Conservation (phyloP, 805 yeast species). For the Ogataea ganodermae region DNA sequence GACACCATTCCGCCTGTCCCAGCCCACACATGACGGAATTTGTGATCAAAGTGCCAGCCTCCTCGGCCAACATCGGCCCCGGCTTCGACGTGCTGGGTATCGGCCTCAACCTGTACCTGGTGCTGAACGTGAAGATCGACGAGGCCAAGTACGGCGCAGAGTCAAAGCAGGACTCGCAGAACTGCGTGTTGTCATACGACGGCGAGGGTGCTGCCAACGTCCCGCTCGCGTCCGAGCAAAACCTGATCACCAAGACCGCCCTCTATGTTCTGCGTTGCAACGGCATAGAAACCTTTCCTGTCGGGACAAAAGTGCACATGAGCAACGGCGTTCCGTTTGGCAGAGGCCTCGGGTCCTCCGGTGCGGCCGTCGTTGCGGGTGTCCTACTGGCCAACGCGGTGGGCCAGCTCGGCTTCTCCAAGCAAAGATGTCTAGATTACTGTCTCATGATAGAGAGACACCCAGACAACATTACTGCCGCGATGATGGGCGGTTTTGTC, state of each 20-base stretch:
- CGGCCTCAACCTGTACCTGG: conserved; percentile 75
- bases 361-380: conserved; percentile 98
- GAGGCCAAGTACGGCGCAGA: conserved; percentile 42
- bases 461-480: conserved; percentile 97
- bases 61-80: conserved; percentile 97
- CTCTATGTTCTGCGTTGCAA: conserved; percentile 87
- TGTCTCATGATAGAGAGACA: conserved; percentile 97
- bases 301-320: conserved; percentile 79
- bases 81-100: conserved; percentile 97
- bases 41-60: conserved; percentile 82
- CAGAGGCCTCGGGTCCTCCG: conserved; percentile 95
- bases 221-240: conserved; percentile 74
- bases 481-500: conserved; percentile 98
- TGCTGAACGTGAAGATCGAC: conserved; percentile 69
- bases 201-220: conserved; percentile 81
- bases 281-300: conserved; percentile 73
- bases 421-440: conserved; percentile 86
- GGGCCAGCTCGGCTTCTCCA: conserved; percentile 70
- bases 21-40: conserved; percentile 41
- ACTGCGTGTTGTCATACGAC: conserved; percentile 66
- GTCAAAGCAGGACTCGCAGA: conserved; percentile 62
- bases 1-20: too few species aligned
- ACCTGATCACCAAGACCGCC: conserved; percentile 91
- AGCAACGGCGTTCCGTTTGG: conserved; percentile 94
- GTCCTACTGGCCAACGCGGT: conserved; percentile 85